These are phyloP conservation scores for Beauveria caledonica DNA, from an alignment of 2,329 filamentous ascomycete species.

Conservation along the genomic window DNA sequence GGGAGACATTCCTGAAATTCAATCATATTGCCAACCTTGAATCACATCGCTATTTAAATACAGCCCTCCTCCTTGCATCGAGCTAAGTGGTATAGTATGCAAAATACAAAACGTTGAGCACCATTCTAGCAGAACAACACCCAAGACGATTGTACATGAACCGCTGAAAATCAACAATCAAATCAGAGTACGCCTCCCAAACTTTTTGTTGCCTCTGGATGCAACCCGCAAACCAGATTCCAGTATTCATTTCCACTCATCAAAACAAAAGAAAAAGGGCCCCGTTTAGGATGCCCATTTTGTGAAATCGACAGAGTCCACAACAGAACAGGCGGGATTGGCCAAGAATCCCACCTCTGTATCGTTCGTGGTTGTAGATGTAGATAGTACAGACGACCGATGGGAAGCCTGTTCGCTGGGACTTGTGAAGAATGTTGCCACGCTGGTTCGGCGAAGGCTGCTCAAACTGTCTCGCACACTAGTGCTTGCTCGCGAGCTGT, in stretches of 20 bases:
- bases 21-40: not conserved
- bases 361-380: conserved; percentile 44
- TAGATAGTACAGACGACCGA: conserved; percentile 48
- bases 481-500: conserved; percentile 33
- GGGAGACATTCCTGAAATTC: not conserved
- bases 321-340: conserved; percentile 25
- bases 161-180: conserved; percentile 1
- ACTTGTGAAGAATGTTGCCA: conserved; percentile 55
- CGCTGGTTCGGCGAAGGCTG: conserved; percentile 53
- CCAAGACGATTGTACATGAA: conserved; percentile 4
- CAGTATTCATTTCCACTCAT: not conserved
- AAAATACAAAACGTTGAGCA: conserved; percentile 9
- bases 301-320: conserved; percentile 42
- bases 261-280: not conserved
- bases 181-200: conserved; percentile 9
- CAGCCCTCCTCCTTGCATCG: not conserved
- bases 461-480: conserved; percentile 53
- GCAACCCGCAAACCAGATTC: not conserved
- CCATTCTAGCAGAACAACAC: conserved; percentile 1
- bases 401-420: conserved; percentile 50
- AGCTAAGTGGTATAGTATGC: conserved; percentile 10
- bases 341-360: conserved; percentile 36
- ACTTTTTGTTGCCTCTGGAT: not conserved
- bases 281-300: conserved; percentile 33
- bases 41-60: not conserved